These are phyloP conservation scores for Spencermartinsiella ligniputridi DNA, from an alignment of 1,139 yeast species.

Conservation along the genomic window DNA sequence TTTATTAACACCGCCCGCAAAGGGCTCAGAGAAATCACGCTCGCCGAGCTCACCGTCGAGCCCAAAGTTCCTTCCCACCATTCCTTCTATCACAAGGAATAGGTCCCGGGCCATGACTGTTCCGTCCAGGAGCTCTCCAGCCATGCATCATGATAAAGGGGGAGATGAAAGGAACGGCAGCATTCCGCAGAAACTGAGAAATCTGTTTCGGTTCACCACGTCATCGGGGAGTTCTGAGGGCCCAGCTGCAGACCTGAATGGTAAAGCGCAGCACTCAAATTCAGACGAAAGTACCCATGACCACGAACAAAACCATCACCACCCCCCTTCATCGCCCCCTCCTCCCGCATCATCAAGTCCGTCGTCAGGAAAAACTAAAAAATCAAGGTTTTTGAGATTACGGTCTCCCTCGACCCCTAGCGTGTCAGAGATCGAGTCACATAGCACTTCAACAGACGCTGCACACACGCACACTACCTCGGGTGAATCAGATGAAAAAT, in stretches of 20 bases:
- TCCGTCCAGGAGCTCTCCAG: conserved; percentile 3
- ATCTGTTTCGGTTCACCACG: conserved; percentile 29
- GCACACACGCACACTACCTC: conserved; percentile 27
- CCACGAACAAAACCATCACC: neutral
- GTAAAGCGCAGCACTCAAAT: neutral
- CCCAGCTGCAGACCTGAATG: neutral
- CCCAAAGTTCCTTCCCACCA: neutral
- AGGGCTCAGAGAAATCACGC: neutral
- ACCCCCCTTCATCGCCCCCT: neutral
- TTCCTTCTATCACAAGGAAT: conserved; percentile 1
- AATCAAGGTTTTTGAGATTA: conserved; percentile 29
- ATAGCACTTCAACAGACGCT: conserved; percentile 1
- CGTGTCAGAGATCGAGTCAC: too few relatives aligned
- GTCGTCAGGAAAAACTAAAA: neutral
- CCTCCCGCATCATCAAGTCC: neutral
- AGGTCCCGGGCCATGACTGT: conserved; percentile 9
- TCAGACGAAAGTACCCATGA: neutral
- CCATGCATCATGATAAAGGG: neutral
- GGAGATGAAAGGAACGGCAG: neutral
- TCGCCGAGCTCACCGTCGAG: neutral
- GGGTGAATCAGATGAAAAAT: conserved; percentile 19
- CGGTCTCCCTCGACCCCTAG: conserved; percentile 39
- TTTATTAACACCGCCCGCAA: neutral
- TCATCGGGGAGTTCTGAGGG: conserved; percentile 7
- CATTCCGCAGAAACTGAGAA: conserved; percentile 25